phyloP scores from a whole-genome alignment of 176 grass and related monocot species.

The Carex scoparia region DNA sequence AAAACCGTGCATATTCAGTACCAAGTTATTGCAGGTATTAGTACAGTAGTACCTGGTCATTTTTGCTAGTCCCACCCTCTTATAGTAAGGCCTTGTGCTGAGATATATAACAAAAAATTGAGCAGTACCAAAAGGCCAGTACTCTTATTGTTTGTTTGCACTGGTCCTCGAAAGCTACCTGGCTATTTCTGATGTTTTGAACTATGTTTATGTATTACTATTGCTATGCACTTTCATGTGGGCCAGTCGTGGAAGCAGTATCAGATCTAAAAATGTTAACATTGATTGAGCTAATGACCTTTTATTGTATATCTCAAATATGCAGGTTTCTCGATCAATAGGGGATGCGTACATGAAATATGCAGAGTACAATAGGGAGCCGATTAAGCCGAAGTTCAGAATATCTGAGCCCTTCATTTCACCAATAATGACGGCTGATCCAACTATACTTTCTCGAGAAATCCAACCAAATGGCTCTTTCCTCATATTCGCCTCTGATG shows the following conservation, averaged over 20 bases:
- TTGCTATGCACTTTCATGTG: background rate
- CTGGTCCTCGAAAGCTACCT: background rate
- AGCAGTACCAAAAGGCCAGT: background rate
- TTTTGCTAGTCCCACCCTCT: no score
- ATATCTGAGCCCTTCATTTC: constrained; percentile 57
- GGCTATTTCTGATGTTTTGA: background rate
- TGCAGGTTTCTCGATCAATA: constrained; percentile 89
- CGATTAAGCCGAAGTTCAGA: constrained; percentile 81
- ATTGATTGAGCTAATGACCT: background rate
- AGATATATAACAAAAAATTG: background rate
- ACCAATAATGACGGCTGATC: constrained; percentile 61
- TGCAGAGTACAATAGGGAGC: constrained; percentile 58
- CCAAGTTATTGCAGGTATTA: background rate
- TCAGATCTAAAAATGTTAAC: background rate
- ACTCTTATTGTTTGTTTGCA: background rate
- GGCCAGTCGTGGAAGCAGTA: background rate
- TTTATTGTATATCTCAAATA: background rate
- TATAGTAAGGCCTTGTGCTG: background rate
- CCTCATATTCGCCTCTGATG: constrained; percentile 91
- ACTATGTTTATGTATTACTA: background rate
- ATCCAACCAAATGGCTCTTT: constrained; percentile 74
- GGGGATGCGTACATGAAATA: constrained; percentile 84
- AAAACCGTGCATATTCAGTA: background rate
- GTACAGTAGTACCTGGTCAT: background rate
- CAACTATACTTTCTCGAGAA: constrained; percentile 53